Evolutionary conservation across 306 rosid genomes (phyloP).

Genomic region (Pterocarpus santalinus): DNA sequence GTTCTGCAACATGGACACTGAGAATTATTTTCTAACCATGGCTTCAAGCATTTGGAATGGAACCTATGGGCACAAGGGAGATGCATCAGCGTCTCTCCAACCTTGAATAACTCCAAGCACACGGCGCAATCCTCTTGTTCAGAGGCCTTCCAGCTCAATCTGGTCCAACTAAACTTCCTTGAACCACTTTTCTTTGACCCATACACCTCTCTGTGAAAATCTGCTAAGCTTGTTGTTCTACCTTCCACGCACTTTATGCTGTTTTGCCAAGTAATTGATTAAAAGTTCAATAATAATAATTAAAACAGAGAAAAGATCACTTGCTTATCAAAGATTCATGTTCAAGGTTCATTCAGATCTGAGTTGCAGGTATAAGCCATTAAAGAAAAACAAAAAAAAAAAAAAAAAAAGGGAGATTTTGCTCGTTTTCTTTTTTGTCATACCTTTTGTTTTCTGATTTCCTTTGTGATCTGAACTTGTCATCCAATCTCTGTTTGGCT

Average conservation of each 20-base stretch:
- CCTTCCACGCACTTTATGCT: conserved; percentile 42
- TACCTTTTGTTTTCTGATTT: conserved; percentile 60
- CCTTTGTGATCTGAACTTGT: conserved; percentile 61
- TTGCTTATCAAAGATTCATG: neutral
- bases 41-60: conserved; percentile 76
- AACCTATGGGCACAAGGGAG: conserved; percentile 86
- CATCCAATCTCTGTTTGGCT: conserved; percentile 82
- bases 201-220: conserved; percentile 55
- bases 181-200: conserved; percentile 62
- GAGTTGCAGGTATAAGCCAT: neutral
- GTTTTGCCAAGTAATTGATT: conserved; percentile 30
- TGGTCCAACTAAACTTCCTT: conserved; percentile 71
- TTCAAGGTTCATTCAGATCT: conserved; percentile 27
- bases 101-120: conserved; percentile 69
- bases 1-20: conserved; percentile 92
- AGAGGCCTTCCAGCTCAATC: conserved; percentile 66
- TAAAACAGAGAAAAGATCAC: neutral
- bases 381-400: neutral
- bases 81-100: conserved; percentile 61
- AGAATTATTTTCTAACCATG: conserved; percentile 77
- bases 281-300: neutral
- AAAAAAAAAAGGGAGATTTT: no score
- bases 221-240: conserved; percentile 37
- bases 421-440: neutral
- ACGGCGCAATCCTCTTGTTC: conserved; percentile 79